These are phyloP conservation scores for Chalciporus piperatus DNA, from an alignment of 768 basidiomycete genomes.

Conservation along the genomic window DNA sequence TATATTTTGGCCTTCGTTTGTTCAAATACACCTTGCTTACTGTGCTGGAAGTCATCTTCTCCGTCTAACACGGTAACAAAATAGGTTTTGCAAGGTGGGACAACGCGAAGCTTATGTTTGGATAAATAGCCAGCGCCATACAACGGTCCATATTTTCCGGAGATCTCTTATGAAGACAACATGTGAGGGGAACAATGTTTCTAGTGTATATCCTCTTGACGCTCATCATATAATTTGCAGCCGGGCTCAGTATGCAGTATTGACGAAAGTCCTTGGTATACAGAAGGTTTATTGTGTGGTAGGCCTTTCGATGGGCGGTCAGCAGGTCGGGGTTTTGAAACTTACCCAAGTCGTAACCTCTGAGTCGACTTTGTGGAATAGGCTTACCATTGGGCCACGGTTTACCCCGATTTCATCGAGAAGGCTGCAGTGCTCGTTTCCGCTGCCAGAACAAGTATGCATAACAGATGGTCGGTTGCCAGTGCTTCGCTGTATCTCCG, in stretches of 20 bases:
- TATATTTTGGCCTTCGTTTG: conserved; percentile 19
- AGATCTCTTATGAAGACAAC: conserved; percentile 56
- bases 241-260: conserved; percentile 53
- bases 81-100: neutral
- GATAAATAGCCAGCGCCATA: conserved; percentile 45
- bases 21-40: neutral
- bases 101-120: neutral
- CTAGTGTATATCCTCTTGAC: neutral
- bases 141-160: conserved; percentile 58
- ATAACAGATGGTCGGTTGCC: conserved; percentile 47
- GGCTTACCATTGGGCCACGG: conserved; percentile 55
- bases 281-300: conserved; percentile 44
- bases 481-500: neutral
- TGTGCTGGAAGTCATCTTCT: conserved; percentile 44
- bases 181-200: conserved; percentile 36
- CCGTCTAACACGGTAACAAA: conserved; percentile 55
- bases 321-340: conserved; percentile 33
- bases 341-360: neutral
- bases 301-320: conserved; percentile 61
- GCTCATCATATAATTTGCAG: conserved; percentile 26
- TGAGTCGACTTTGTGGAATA: conserved; percentile 13
- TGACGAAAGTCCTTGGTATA: conserved; percentile 45
- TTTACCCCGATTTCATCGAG: conserved; percentile 54
- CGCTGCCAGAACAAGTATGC: conserved; percentile 51
- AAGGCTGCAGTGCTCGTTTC: conserved; percentile 44